Conservation (phyloP, 1,284 basidiomycete species). For the Ustilago sp. region DNA sequence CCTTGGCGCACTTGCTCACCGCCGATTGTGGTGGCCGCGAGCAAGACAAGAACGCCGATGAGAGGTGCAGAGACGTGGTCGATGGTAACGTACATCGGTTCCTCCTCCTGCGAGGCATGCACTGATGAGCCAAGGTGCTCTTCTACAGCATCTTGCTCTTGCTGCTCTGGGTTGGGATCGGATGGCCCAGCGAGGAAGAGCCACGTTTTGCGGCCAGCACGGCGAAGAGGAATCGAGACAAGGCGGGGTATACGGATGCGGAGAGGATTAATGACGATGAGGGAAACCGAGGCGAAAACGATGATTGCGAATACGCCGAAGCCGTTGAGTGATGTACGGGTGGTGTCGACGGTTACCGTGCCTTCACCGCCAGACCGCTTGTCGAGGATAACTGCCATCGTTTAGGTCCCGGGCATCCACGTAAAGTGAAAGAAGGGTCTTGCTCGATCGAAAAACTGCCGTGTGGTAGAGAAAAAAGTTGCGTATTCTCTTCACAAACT, state of each 20-base stretch:
- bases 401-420: not conserved
- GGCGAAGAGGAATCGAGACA: slow-evolving; percentile 25
- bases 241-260: slow-evolving; percentile 51
- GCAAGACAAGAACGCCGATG: slow-evolving; percentile 80
- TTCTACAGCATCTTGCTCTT: slow-evolving; percentile 35
- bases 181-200: slow-evolving; percentile 32
- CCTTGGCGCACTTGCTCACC: slow-evolving; percentile 78
- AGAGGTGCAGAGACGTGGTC: slow-evolving; percentile 74
- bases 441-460: not conserved
- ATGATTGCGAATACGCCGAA: slow-evolving; percentile 67
- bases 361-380: slow-evolving; percentile 16
- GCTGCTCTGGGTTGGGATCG: slow-evolving; percentile 9
- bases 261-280: slow-evolving; percentile 64
- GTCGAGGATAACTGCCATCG: slow-evolving; percentile 19
- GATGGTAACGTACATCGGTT: slow-evolving; percentile 38
- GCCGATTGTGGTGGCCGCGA: slow-evolving; percentile 80
- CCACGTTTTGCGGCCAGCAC: slow-evolving; percentile 13
- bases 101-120: not conserved
- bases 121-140: slow-evolving; percentile 7
- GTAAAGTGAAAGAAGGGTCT: not conserved
- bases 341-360: slow-evolving; percentile 31
- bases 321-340: slow-evolving; percentile 59
- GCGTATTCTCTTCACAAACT: not conserved
- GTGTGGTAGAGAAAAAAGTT: not conserved
- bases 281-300: slow-evolving; percentile 64